Conservation (phyloP, 495 filamentous ascomycete species). For the Symbiotaphrina buchneri region DNA sequence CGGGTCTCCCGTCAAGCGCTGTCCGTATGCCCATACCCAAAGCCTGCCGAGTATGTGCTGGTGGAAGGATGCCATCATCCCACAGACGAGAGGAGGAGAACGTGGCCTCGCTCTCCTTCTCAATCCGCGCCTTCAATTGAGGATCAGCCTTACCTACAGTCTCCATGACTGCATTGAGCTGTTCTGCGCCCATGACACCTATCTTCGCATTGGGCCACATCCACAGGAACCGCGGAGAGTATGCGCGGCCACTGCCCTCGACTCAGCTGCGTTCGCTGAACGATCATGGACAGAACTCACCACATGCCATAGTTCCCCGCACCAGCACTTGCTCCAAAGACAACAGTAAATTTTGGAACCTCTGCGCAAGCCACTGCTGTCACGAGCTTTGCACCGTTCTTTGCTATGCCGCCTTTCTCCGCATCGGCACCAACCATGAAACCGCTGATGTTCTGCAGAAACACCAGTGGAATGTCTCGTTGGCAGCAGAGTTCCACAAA, state of each 20-base stretch:
- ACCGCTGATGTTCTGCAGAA: slow-evolving; percentile 89
- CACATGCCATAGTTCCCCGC: slow-evolving; percentile 71
- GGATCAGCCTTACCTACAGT: slow-evolving; percentile 76
- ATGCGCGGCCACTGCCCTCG: slow-evolving; percentile 56
- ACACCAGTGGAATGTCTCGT: slow-evolving; percentile 71
- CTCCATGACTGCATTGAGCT: slow-evolving; percentile 83
- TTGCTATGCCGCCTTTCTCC: slow-evolving; percentile 86
- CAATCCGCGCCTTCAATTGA: slow-evolving; percentile 62
- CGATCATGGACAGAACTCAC: slow-evolving; percentile 16
- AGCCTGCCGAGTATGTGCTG: slow-evolving; percentile 64
- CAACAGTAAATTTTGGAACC: slow-evolving; percentile 93
- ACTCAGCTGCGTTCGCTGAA: slow-evolving; percentile 1
- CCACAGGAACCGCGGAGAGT: slow-evolving; percentile 75
- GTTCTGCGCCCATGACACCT: slow-evolving; percentile 89
- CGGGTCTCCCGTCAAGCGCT: slow-evolving; percentile 34
- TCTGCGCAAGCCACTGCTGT: slow-evolving; percentile 89
- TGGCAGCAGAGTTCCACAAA: slow-evolving; percentile 96
- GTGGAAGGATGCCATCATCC: slow-evolving; percentile 92
- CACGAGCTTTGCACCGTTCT: slow-evolving; percentile 93
- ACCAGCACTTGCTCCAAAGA: slow-evolving; percentile 63
- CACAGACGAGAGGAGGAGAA: slow-evolving; percentile 79
- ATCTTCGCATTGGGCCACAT: slow-evolving; percentile 96
- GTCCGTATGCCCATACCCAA: slow-evolving; percentile 64
- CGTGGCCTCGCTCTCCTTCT: slow-evolving; percentile 70
- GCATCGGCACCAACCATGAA: slow-evolving; percentile 96